Evolutionary conservation across 148 eudicot species (phyloP).

Genomic region (Amaranthus palmeri): DNA sequence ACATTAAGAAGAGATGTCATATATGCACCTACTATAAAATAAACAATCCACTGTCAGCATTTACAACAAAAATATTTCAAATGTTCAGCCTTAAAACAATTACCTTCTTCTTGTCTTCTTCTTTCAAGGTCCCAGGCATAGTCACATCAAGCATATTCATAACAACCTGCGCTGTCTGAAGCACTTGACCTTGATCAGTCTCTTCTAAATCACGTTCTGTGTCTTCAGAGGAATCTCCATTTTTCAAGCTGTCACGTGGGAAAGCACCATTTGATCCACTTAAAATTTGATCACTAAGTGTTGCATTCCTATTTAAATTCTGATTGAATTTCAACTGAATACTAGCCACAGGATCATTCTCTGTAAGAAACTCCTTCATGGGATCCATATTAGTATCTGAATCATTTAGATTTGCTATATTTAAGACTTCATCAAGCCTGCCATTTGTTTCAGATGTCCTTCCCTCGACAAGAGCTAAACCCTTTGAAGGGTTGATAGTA

Average conservation of each 20-base stretch:
- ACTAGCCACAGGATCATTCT: slow-evolving; percentile 23
- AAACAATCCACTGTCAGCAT: background rate
- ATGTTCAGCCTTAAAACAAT: background rate
- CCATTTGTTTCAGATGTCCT: slow-evolving; percentile 32
- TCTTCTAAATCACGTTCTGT: slow-evolving; percentile 31
- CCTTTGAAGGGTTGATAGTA: slow-evolving; percentile 69
- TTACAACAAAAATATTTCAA: slow-evolving; percentile 1
- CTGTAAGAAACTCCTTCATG: slow-evolving; percentile 24
- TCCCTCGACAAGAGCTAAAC: slow-evolving; percentile 41
- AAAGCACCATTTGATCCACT: slow-evolving; percentile 20
- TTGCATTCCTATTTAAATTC: slow-evolving; percentile 22
- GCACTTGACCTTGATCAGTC: slow-evolving; percentile 58
- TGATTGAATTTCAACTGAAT: slow-evolving; percentile 21
- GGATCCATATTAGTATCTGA: slow-evolving; percentile 32
- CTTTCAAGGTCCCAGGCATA: slow-evolving; percentile 75
- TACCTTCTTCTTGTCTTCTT: slow-evolving; percentile 83
- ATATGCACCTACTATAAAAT: background rate
- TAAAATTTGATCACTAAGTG: slow-evolving; percentile 24
- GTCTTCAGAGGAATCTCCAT: slow-evolving; percentile 28
- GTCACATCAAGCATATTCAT: slow-evolving; percentile 92
- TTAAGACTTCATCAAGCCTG: slow-evolving; percentile 27
- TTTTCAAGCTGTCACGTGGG: slow-evolving; percentile 25
- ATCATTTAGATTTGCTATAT: slow-evolving; percentile 26
- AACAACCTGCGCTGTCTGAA: slow-evolving; percentile 70
- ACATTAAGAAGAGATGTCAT: background rate